Percentiles rank a stretch among this genome's conserved stretches.
These are phyloP conservation scores for Setaria italica DNA, from an alignment of 202 grass and related monocot species.

Conservation along the genomic window DNA sequence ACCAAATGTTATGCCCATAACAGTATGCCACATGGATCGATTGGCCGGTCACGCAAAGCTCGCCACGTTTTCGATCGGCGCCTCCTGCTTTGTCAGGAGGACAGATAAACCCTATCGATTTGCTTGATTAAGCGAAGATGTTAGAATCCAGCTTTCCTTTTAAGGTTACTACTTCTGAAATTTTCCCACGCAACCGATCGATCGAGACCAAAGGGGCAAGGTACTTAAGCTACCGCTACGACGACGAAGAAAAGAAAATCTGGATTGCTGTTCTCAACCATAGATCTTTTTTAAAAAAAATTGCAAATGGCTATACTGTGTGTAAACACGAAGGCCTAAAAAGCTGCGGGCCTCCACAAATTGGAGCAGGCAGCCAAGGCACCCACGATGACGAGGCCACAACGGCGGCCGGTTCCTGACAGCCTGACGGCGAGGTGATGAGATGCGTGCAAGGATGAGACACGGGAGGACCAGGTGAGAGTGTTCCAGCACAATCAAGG, in stretches of 20 bases:
- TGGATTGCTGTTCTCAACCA: neutral
- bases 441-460: neutral
- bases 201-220: too few relatives aligned
- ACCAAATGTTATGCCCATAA: neutral
- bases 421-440: neutral
- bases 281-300: too few relatives aligned
- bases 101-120: too few relatives aligned
- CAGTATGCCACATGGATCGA: too few relatives aligned
- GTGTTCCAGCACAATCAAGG: neutral
- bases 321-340: neutral
- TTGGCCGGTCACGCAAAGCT: neutral
- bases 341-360: neutral
- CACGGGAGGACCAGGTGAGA: neutral
- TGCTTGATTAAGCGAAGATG: too few relatives aligned
- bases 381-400: neutral
- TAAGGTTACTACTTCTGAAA: neutral
- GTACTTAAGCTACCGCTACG: too few relatives aligned
- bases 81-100: neutral
- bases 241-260: too few relatives aligned
- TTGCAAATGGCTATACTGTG: neutral
- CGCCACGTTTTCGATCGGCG: neutral
- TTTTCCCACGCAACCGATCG: neutral
- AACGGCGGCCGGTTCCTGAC: neutral
- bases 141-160: too few relatives aligned
- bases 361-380: too few relatives aligned